Base-by-base conservation (phyloP, 2,329 filamentous ascomycete species). In the Dactylellina leptospora region DNA sequence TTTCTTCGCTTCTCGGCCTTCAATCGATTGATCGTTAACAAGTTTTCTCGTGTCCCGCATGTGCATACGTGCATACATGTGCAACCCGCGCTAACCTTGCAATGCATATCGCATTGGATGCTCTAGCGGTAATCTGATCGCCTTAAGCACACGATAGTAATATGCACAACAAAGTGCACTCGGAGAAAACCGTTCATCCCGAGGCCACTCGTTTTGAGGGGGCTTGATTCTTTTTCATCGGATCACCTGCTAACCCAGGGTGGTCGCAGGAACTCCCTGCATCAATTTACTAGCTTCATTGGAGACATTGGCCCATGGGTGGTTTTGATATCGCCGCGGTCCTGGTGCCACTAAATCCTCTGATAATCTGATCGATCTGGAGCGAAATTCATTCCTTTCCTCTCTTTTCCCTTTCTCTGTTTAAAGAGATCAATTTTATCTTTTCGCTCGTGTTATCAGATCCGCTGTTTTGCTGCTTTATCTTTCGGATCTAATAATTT, bases 401-500 rank as follows among this genome's bases (percentile, higher is more conserved):
- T 63, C 36, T 16, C 36, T 40, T 45, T 59, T 62, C 56, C 59
- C 25, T 56, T 68, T 42, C 38, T 51, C 40, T 55, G 27, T 60
- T 59, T 50, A 36, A 33, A 60, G 33, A 47, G 55, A 51, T 47
- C 33, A 56, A 50, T 54, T 42, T 64, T 59, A 60, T 72, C 50
- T 60, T n/a, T 38, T 61, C 42, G 54, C 38, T 42, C 44, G 44
- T 53, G 40, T 66, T 73, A 66, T 73, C 69, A 61, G 68, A 72
- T 73, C 62, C 69, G 54, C 38, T 20, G 48, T 40, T 58, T 45
- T 13, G 40, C 33, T 36, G 69, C 23, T 62, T 68, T 74, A 72
- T 72, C 68, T 72, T 42, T 72, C 68, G 68, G 68, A 72, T 72
- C 68, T 64, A 59, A 68, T 42, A 36, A 50, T 53, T 68, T 30